Evolutionary conservation across 2,329 filamentous ascomycete genomes (phyloP).

Genomic region (Talaromyces albobiverticillius): DNA sequence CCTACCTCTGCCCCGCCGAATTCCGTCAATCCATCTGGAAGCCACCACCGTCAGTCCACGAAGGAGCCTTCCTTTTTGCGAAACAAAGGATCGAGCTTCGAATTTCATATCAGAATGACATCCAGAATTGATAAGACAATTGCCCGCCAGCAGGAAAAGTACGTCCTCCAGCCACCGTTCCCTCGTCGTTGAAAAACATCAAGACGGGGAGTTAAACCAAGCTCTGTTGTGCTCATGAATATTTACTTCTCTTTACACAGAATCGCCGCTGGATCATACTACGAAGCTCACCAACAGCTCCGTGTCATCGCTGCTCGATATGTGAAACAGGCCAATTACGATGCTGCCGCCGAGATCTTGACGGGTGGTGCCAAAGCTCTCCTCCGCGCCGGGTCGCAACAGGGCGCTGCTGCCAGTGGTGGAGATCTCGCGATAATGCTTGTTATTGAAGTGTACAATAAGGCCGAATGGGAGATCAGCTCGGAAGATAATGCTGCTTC

Average conservation of each 20-base stretch:
- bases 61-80: not conserved
- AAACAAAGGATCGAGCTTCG: not conserved
- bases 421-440: conserved; percentile 85
- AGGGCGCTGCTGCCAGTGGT: conserved; percentile 89
- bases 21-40: not conserved
- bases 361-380: conserved; percentile 79
- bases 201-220: conserved; percentile 17
- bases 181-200: conserved; percentile 17
- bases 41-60: not conserved
- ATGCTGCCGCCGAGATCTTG: conserved; percentile 81
- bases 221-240: not conserved
- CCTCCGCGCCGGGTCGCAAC: conserved; percentile 60
- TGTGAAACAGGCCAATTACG: conserved; percentile 81
- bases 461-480: conserved; percentile 70
- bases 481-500: conserved; percentile 55
- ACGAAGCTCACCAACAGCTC: conserved; percentile 98
- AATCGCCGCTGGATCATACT: conserved; percentile 88
- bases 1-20: conserved; percentile 7
- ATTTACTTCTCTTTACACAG: conserved; percentile 42
- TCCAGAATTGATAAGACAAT: conserved; percentile 66
- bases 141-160: conserved; percentile 75
- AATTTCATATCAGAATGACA: conserved; percentile 25
- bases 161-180: not conserved
- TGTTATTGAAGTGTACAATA: conserved; percentile 85
- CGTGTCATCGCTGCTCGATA: conserved; percentile 93